Percentiles rank a stretch among this genome's conserved stretches.
These are phyloP conservation scores for Ehretia macrophylla DNA, from an alignment of 257 asterid genomes.

Conservation along the genomic window DNA sequence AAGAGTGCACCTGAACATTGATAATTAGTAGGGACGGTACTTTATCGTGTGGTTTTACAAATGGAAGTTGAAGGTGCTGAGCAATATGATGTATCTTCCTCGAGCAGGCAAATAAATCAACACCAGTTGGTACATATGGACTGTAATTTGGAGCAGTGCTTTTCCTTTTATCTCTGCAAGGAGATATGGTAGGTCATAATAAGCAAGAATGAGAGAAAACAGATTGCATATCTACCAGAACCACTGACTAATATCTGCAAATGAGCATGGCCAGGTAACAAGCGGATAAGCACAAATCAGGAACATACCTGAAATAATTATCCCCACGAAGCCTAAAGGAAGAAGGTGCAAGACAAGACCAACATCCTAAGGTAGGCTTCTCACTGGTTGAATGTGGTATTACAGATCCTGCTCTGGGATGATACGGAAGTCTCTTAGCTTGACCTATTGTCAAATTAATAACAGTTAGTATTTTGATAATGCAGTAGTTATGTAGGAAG, in stretches of 20 bases:
- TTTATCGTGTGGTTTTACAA: conserved; percentile 31
- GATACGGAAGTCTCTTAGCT: conserved; percentile 38
- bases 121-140: conserved; percentile 70
- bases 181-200: background rate
- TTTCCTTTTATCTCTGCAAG: conserved; percentile 76
- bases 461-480: background rate
- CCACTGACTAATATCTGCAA: background rate
- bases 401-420: conserved; percentile 50
- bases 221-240: background rate
- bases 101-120: conserved; percentile 66
- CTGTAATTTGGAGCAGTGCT: conserved; percentile 57
- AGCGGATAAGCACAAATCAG: background rate
- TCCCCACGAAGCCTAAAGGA: conserved; percentile 73
- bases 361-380: conserved; percentile 46
- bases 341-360: conserved; percentile 65
- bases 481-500: background rate
- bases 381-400: conserved; percentile 42
- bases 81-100: conserved; percentile 77
- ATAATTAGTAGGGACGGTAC: conserved; percentile 68
- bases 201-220: background rate
- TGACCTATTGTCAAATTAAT: conserved; percentile 25
- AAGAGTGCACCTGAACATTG: conserved; percentile 61
- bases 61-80: conserved; percentile 66
- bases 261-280: background rate
- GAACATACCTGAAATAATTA: conserved; percentile 63